Percentiles rank a stretch among this genome's conserved stretches.
Evolutionary conservation across 768 basidiomycete genomes (phyloP).

Genomic region (Trametes maxima): DNA sequence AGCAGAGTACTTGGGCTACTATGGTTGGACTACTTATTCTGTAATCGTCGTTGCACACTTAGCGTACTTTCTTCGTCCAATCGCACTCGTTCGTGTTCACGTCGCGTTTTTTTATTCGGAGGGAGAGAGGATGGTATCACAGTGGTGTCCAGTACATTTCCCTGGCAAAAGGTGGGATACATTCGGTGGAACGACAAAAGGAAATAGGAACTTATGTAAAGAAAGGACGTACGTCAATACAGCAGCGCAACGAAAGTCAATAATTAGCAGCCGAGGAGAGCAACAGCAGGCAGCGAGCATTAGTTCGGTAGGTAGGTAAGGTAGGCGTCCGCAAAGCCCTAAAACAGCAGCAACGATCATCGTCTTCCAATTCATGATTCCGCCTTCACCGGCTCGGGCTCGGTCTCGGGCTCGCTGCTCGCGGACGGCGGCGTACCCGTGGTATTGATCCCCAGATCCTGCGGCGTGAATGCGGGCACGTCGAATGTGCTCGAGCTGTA

Average conservation of each 20-base stretch:
- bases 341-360: neutral
- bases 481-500: constrained; percentile 67
- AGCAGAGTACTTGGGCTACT: constrained; percentile 9
- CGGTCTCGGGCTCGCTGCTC: constrained; percentile 60
- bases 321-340: constrained; percentile 21
- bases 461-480: constrained; percentile 64
- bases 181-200: constrained; percentile 24
- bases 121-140: constrained; percentile 7
- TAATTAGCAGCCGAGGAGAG: constrained; percentile 34
- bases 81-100: constrained; percentile 7
- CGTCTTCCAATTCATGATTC: constrained; percentile 45
- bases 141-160: constrained; percentile 17
- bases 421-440: constrained; percentile 41
- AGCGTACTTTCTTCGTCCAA: constrained; percentile 18
- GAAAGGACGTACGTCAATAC: constrained; percentile 27
- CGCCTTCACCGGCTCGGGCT: constrained; percentile 66
- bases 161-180: constrained; percentile 24
- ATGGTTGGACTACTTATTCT: constrained; percentile 23
- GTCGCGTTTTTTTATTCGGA: neutral
- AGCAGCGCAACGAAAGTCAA: constrained; percentile 27
- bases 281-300: constrained; percentile 21
- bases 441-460: constrained; percentile 63
- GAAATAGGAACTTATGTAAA: constrained; percentile 13
- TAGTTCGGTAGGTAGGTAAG: constrained; percentile 20
- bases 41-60: constrained; percentile 23